A percentile compares a stretch with the other conserved stretches of the same genome.
These are phyloP conservation scores for Claviceps lovelessii DNA, from an alignment of 2,329 filamentous ascomycete genomes.

Conservation along the genomic window DNA sequence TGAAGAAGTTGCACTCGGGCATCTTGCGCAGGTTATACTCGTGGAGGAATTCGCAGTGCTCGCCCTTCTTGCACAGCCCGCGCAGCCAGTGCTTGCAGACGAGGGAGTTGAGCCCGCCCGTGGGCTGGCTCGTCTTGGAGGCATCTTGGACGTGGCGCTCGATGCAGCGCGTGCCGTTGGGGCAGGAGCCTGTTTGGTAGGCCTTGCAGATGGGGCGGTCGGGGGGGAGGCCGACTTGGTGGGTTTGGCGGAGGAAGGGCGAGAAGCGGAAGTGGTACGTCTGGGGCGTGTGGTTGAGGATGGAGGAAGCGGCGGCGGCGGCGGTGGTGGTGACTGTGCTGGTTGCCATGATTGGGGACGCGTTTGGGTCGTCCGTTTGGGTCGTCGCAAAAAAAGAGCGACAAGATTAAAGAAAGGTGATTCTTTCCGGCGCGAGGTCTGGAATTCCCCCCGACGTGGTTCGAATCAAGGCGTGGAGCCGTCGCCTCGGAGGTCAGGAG, in stretches of 20 bases:
- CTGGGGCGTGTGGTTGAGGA: slow-evolving; percentile 42
- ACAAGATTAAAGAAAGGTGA: too few species aligned
- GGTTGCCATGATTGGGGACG: slow-evolving; percentile 20
- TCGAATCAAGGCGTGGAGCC: too few species aligned
- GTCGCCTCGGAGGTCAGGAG: too few species aligned
- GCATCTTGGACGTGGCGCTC: slow-evolving; percentile 56
- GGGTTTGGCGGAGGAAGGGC: slow-evolving; percentile 69
- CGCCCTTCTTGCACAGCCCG: slow-evolving; percentile 92
- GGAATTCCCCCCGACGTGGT: too few species aligned
- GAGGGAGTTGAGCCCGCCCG: slow-evolving; percentile 56
- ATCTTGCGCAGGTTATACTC: slow-evolving; percentile 97
- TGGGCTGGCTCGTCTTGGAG: slow-evolving; percentile 13
- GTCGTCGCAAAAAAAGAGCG: too few species aligned
- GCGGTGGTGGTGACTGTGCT: slow-evolving; percentile 14
- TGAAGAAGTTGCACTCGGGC: slow-evolving; percentile 96
- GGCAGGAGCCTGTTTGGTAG: slow-evolving; percentile 75
- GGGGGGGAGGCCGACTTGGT: slow-evolving; percentile 69
- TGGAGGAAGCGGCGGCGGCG: slow-evolving; percentile 21
- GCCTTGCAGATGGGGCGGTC: slow-evolving; percentile 73
- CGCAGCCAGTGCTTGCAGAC: slow-evolving; percentile 99
- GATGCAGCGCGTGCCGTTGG: slow-evolving; percentile 67
- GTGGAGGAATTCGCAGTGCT: slow-evolving; percentile 93
- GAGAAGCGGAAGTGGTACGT: slow-evolving; percentile 68
- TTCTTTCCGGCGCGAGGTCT: too few species aligned
- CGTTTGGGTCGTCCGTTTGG: too few species aligned